Percentiles rank a stretch among this genome's conserved stretches.
phyloP scores from a whole-genome alignment of 371 early-diverging fungal genomes.

The Lichtheimia corymbifera region DNA sequence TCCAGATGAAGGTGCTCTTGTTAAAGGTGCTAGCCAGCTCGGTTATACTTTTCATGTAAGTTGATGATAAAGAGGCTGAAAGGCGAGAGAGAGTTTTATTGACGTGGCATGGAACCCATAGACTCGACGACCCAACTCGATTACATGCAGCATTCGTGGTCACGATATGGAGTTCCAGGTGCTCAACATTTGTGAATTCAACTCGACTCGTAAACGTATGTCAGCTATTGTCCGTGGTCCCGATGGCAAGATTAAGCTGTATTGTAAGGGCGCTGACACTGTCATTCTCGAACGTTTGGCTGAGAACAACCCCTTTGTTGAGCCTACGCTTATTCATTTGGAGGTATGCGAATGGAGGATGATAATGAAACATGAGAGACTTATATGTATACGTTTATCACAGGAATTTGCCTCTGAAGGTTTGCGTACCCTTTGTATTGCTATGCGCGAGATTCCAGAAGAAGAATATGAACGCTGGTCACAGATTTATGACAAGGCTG shows the following conservation, averaged over 20 bases:
- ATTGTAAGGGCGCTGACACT: conserved; percentile 98
- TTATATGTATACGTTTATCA: not conserved
- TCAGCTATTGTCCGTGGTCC: conserved; percentile 90
- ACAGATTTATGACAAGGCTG: conserved; percentile 82
- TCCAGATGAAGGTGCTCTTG: conserved; percentile 91
- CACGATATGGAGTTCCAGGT: conserved; percentile 79
- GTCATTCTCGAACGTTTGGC: conserved; percentile 94
- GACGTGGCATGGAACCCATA: conserved; percentile 20
- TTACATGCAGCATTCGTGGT: conserved; percentile 71
- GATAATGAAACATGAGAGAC: too few relatives aligned
- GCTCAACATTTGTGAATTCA: conserved; percentile 95
- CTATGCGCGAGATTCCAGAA: conserved; percentile 87
- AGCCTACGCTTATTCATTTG: conserved; percentile 71
- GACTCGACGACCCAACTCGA: conserved; percentile 88
- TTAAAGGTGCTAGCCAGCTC: conserved; percentile 73
- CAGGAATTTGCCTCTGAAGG: conserved; percentile 88
- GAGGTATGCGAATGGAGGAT: conserved; percentile 41
- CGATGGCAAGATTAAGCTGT: conserved; percentile 88
- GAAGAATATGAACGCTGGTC: conserved; percentile 89
- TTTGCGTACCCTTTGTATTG: conserved; percentile 92
- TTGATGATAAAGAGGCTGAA: not conserved
- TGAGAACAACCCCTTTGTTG: conserved; percentile 77
- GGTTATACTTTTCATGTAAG: conserved; percentile 65
- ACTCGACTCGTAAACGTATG: conserved; percentile 97
- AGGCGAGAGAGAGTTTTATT: not conserved